Evolutionary conservation across 805 yeast genomes (phyloP), one percentile per base, ranked within the genome.

Genomic region (Metschnikowia koreensis): DNA sequence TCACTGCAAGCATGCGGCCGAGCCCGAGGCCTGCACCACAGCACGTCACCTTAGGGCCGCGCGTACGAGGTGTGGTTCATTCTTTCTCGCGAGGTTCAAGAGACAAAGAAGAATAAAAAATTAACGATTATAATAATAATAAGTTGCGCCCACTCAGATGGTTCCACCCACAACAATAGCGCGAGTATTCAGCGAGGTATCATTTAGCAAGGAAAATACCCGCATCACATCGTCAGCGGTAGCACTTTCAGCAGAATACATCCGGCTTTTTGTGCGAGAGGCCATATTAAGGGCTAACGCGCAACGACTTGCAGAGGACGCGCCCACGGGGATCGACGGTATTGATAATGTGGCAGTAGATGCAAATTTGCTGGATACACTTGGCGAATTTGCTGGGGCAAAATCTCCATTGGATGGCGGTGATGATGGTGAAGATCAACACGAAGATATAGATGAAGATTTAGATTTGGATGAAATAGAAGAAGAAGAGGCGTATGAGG

Each of bases 281-380:
- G 87, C 87, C 0, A 72, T 83, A 2, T 60, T 77, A 7, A 60
- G 89, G 51, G 76, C 87, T 9, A 81, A 83, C 55, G 84, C 81
- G 52, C 81, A 76, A 44, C 60, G 83, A 34, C 39, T 66, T 10
- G 55, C 61, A 13, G 77, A 74, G 41, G 67, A 61, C 22, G 39
- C 13, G 47, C 64, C 55, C 38, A 48, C 55, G 13, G 60, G 56
- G 13, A 68, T 67, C 1, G 76, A 71, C 53, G 72, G 71, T 2
- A 69, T 71, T 12, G 76, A 70, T 50, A 66, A 63, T 31, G 56
- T 66, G 2, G 58, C 38, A 36, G n/a, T 38, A 26, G 41, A 40
- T 34, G 39, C 51, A 7, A 46, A 54, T 11, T 39, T 42, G 12
- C 55, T 46, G 12, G 56, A 52, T n/a, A 40, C 10, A 2, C 13